These are phyloP conservation scores for Fomitopsis palustris DNA, from an alignment of 1,284 basidiomycete species.

Conservation along the genomic window DNA sequence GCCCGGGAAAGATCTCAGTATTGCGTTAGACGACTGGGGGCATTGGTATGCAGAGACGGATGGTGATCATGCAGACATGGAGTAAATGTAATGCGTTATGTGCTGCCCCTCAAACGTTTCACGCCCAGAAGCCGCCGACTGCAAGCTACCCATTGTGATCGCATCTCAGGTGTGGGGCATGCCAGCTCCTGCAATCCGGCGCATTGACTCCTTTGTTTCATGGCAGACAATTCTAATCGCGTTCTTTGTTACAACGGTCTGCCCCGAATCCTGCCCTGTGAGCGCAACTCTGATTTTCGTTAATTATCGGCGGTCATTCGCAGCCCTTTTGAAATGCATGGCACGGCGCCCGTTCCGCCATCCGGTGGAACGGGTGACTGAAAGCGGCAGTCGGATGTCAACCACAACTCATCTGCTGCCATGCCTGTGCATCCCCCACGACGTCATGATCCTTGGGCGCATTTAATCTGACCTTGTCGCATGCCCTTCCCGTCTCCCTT, in stretches of 20 bases:
- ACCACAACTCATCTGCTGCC: background rate
- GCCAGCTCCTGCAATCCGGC: no score
- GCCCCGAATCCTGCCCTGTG: no score
- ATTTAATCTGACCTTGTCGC: background rate
- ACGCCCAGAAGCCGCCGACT: background rate
- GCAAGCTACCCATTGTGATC: no score
- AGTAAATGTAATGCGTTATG: background rate
- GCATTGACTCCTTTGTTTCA: no score
- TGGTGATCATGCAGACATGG: background rate
- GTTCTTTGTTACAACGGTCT: no score
- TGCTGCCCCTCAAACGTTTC: background rate
- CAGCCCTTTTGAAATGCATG: background rate
- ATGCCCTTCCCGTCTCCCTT: background rate
- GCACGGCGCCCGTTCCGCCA: background rate
- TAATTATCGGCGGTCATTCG: background rate
- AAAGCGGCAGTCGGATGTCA: background rate
- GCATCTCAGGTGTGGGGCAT: no score
- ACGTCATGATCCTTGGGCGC: background rate
- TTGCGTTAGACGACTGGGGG: conserved; percentile 25
- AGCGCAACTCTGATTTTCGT: background rate
- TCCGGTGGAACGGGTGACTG: background rate
- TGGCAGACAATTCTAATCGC: no score
- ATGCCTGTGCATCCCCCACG: background rate
- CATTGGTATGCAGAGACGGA: conserved; percentile 21
- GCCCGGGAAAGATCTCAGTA: conserved; percentile 19